Percentiles rank a stretch among this genome's conserved stretches.
phyloP scores from a whole-genome alignment of 2,329 filamentous ascomycete genomes.

The Chrysoporthe austroafricana region DNA sequence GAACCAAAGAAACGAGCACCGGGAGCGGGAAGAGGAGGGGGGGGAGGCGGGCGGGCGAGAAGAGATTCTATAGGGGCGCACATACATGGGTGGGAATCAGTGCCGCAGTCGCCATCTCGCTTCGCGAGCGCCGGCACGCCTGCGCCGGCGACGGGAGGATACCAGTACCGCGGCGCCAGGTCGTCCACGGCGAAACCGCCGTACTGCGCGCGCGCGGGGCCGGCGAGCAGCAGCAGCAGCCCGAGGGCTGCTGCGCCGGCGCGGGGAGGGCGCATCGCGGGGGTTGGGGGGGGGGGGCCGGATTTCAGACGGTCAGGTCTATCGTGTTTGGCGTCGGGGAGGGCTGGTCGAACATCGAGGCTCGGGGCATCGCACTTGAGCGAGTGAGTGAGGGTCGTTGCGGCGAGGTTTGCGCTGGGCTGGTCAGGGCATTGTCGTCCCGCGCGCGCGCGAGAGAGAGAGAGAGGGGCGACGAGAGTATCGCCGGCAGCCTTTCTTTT shows the following conservation, averaged over 20 bases:
- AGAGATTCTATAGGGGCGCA: background rate
- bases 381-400: no score
- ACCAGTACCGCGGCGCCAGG: conserved; percentile 16
- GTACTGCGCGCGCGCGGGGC: conserved; percentile 17
- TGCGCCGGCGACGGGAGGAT: conserved; percentile 7
- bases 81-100: conserved; percentile 19
- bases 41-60: background rate
- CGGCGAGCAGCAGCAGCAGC: background rate
- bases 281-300: background rate
- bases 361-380: no score
- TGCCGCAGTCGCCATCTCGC: conserved; percentile 20
- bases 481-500: background rate
- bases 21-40: background rate
- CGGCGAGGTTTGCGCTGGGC: no score
- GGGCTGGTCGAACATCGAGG: no score
- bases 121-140: conserved; percentile 16
- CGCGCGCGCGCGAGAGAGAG: no score
- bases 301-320: background rate
- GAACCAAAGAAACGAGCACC: background rate
- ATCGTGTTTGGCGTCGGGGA: no score
- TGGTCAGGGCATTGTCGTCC: no score
- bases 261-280: conserved; percentile 22
- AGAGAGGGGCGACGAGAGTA: background rate
- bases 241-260: conserved; percentile 2
- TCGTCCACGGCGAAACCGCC: conserved; percentile 14